These are phyloP conservation scores for Dictyostelium capitatum DNA, from an alignment of 78 protist genomes.

Conservation along the genomic window DNA sequence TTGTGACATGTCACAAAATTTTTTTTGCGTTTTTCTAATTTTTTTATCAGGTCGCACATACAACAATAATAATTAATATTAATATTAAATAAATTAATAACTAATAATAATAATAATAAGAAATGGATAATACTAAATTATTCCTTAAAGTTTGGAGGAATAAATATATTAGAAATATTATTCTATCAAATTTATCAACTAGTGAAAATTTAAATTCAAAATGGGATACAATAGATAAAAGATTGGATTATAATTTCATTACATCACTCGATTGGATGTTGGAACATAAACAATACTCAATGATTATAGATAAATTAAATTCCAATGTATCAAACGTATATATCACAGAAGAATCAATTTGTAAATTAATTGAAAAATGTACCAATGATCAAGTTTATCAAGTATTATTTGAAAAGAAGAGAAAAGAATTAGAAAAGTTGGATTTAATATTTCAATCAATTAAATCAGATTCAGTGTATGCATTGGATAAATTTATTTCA, in stretches of 20 bases:
- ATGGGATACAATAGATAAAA: neutral
- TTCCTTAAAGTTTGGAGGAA: neutral
- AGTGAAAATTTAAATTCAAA: neutral
- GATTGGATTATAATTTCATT: neutral
- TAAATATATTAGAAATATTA: neutral
- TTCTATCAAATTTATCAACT: neutral
- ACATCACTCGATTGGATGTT: neutral
- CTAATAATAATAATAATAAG: too few species aligned
- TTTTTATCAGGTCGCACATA: too few species aligned
- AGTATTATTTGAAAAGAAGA: neutral
- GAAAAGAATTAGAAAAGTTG: neutral
- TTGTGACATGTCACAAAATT: too few species aligned
- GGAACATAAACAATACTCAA: neutral
- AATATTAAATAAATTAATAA: too few species aligned
- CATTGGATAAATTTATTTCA: neutral
- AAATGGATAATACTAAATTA: too few species aligned
- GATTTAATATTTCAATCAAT: conserved; percentile 1
- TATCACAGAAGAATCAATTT: neutral
- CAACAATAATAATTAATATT: too few species aligned
- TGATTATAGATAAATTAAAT: neutral
- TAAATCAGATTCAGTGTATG: neutral
- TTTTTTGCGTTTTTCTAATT: neutral
- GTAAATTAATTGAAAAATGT: neutral
- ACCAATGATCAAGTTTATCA: neutral
- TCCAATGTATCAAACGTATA: neutral